Evolutionary conservation across 331 rosid species (phyloP).

Genomic region (Rosa hybrid): DNA sequence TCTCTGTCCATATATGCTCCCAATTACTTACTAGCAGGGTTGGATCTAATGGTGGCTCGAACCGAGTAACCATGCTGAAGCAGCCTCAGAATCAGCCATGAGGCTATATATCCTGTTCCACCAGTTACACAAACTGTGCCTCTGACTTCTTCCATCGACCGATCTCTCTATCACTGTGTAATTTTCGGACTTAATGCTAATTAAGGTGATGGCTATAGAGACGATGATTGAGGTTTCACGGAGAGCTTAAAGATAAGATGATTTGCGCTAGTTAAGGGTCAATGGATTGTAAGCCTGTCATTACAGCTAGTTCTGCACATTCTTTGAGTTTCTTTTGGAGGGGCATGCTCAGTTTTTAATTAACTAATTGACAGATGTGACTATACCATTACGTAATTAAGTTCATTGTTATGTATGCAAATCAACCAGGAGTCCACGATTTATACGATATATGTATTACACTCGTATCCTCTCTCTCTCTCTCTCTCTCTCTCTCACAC

Average conservation of each 20-base stretch:
- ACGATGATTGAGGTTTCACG: background rate
- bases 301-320: constrained; percentile 18
- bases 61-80: constrained; percentile 46
- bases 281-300: constrained; percentile 12
- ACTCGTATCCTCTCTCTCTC: background rate
- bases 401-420: background rate
- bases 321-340: constrained; percentile 12
- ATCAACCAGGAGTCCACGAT: background rate
- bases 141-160: constrained; percentile 32
- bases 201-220: background rate
- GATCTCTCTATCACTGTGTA: background rate
- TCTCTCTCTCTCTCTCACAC: background rate
- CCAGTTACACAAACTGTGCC: constrained; percentile 55
- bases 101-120: constrained; percentile 50
- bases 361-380: background rate
- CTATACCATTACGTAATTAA: background rate
- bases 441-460: background rate
- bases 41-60: constrained; percentile 40
- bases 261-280: constrained; percentile 18
- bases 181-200: background rate
- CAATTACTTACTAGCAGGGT: constrained; percentile 13
- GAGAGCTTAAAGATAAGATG: background rate
- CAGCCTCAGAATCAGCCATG: constrained; percentile 53
- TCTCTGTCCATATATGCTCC: background rate
- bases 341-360: background rate